These are phyloP conservation scores for Chaetomiaceae sp. DNA, from an alignment of 2,329 filamentous ascomycete species.

Conservation along the genomic window DNA sequence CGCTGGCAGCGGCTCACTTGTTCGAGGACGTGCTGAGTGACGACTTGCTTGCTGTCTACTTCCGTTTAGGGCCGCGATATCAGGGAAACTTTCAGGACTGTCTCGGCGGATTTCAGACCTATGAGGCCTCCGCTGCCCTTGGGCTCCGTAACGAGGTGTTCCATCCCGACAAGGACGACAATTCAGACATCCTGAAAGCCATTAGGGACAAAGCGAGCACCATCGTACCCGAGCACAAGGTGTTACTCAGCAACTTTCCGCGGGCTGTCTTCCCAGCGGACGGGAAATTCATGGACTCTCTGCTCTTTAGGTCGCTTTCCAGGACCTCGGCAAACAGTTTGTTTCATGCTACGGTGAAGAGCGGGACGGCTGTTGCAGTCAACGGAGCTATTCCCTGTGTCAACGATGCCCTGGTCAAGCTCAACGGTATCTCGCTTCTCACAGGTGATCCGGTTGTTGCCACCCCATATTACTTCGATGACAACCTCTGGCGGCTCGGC, in stretches of 20 bases:
- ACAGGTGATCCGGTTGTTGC: slow-evolving; percentile 79
- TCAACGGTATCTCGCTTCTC: slow-evolving; percentile 76
- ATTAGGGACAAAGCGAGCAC: slow-evolving; percentile 80
- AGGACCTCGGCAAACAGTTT: slow-evolving; percentile 64
- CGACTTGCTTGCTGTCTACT: slow-evolving; percentile 86
- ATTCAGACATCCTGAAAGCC: slow-evolving; percentile 84
- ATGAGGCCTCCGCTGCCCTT: slow-evolving; percentile 83
- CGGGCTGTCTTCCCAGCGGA: slow-evolving; percentile 76
- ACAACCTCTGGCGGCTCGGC: slow-evolving; percentile 88
- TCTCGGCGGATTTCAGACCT: slow-evolving; percentile 92
- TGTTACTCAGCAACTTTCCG: slow-evolving; percentile 80
- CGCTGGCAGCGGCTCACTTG: slow-evolving; percentile 81
- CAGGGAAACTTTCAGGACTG: slow-evolving; percentile 96
- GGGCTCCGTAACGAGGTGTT: slow-evolving; percentile 88
- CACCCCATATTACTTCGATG: slow-evolving; percentile 79
- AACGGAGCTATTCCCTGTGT: slow-evolving; percentile 85
- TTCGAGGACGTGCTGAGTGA: slow-evolving; percentile 86
- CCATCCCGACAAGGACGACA: slow-evolving; percentile 83
- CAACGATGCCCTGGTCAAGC: slow-evolving; percentile 78
- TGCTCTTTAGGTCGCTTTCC: slow-evolving; percentile 72
- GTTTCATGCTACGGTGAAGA: slow-evolving; percentile 65
- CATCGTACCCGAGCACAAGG: slow-evolving; percentile 74
- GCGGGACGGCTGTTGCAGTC: slow-evolving; percentile 73
- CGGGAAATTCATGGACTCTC: slow-evolving; percentile 71
- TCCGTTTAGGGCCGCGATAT: slow-evolving; percentile 83